Base-by-base conservation (phyloP, 2,329 filamentous ascomycete species). In the Neonectria faginata region DNA sequence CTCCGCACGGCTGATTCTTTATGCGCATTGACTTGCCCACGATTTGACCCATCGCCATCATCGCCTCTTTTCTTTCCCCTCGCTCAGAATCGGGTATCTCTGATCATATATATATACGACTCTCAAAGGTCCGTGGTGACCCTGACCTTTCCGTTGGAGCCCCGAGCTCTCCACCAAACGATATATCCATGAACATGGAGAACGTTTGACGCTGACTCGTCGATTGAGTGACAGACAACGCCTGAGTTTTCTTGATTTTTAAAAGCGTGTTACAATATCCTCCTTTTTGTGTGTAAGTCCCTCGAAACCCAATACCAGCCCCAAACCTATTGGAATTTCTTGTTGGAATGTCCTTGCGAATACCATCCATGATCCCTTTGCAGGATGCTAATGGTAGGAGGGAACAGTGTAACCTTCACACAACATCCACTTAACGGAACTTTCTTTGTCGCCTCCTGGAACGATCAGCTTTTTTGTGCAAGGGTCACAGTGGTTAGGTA, bases 401-500 rank as follows among this genome's bases (percentile, higher is more conserved):
- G 29, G 27, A 29, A 61, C 16, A 65, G 64, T 45, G 6, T 44
- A 50, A 53, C 45, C n/a, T 62, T 55, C 54, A 65, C 67, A 44
- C 33, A 57, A 63, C n/a, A 25, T 45, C 63, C 22, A 41, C 11
- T 27, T 22, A 58, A 58, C 45, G 55, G 58, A 60, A 39, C 55
- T 25, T 25, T 57, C 31, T 61, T 47, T 44, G 60, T 61, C 57
- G 50, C 54, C 53, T 50, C 36, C 51, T 51, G 53, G 50, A 42
- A 47, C 47, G 52, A 45, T 55, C 64, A 64, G 12, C 36, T 60
- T 29, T 62, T 57, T 53, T 54, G 58, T 68, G 67, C 71, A 72
- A 69, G 62, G 51, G 61, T 70, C 66, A 50, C 55, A 42, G 51
- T 56, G 54, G 47, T 55, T 56, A 29, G 27, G 58, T 31, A 60